Conservation (phyloP, 2,329 filamentous ascomycete species). For the Venturia pyrina region DNA sequence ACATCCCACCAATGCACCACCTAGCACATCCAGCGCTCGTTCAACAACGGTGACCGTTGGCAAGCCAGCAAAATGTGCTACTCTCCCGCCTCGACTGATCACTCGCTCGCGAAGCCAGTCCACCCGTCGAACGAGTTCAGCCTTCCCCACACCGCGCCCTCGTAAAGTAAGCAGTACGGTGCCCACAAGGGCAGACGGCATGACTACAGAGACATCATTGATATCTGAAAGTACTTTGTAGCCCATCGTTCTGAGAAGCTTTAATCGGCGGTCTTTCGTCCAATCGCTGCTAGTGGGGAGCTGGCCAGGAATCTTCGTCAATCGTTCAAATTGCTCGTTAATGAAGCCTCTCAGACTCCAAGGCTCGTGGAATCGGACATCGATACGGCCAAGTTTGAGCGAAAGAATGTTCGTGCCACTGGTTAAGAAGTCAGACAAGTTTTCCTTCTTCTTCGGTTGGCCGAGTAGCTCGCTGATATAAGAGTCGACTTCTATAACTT, state of each 20-base stretch:
- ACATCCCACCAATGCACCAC: constrained; percentile 75
- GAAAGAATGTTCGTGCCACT: constrained; percentile 74
- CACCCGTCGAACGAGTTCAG: constrained; percentile 74
- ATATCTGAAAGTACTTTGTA: constrained; percentile 92
- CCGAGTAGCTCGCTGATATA: constrained; percentile 92
- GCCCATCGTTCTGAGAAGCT: constrained; percentile 73
- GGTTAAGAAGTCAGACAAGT: constrained; percentile 78
- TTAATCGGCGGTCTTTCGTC: constrained; percentile 48
- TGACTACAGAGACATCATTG: constrained; percentile 91
- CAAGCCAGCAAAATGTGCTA: constrained; percentile 81
- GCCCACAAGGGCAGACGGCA: constrained; percentile 93
- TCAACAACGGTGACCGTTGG: constrained; percentile 76
- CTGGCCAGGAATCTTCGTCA: constrained; percentile 38
- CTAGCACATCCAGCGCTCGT: constrained; percentile 81
- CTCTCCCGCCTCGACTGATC: constrained; percentile 74
- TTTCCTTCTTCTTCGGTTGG: constrained; percentile 92
- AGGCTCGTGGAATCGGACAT: constrained; percentile 91
- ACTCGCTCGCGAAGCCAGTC: constrained; percentile 83
- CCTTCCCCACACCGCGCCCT: constrained; percentile 81
- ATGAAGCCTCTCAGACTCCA: constrained; percentile 86
- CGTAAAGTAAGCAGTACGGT: constrained; percentile 86
- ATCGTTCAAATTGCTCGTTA: constrained; percentile 57
- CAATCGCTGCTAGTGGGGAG: constrained; percentile 30
- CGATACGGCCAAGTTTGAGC: constrained; percentile 78
- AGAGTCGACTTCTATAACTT: constrained; percentile 94